Evolutionary conservation across 495 filamentous ascomycete species (phyloP).

Genomic region (Neurospora sp.): DNA sequence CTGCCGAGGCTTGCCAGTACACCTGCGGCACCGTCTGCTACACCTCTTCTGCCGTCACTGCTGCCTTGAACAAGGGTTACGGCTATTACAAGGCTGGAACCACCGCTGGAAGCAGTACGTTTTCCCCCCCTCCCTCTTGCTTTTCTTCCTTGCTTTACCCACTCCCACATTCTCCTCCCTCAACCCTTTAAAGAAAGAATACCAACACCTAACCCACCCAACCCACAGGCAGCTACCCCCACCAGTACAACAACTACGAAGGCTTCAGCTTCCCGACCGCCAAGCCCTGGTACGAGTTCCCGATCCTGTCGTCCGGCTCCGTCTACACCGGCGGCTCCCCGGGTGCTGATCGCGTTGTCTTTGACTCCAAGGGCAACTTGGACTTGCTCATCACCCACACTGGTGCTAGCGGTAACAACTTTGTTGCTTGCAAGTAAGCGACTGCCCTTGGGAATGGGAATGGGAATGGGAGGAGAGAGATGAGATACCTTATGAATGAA

Average conservation of each 20-base stretch:
- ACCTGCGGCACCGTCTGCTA: constrained; percentile 32
- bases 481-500: background rate
- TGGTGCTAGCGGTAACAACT: constrained; percentile 55
- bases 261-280: constrained; percentile 52
- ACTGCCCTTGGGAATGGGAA: background rate
- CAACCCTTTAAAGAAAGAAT: background rate
- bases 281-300: constrained; percentile 61
- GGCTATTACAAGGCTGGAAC: constrained; percentile 34
- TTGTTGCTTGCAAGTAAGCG: constrained; percentile 42
- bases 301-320: constrained; percentile 43
- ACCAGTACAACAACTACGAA: constrained; percentile 66
- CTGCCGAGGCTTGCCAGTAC: constrained; percentile 24
- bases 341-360: constrained; percentile 62
- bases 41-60: constrained; percentile 29
- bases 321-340: constrained; percentile 56
- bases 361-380: constrained; percentile 42
- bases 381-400: constrained; percentile 59
- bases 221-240: constrained; percentile 47
- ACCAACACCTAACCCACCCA: background rate
- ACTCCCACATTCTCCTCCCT: background rate
- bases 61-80: constrained; percentile 43
- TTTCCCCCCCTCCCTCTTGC: background rate
- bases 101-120: constrained; percentile 30
- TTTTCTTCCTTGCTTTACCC: background rate
- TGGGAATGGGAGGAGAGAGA: background rate